Conservation (phyloP, 2,329 filamentous ascomycete genomes). For the Claviceps sp. region DNA sequence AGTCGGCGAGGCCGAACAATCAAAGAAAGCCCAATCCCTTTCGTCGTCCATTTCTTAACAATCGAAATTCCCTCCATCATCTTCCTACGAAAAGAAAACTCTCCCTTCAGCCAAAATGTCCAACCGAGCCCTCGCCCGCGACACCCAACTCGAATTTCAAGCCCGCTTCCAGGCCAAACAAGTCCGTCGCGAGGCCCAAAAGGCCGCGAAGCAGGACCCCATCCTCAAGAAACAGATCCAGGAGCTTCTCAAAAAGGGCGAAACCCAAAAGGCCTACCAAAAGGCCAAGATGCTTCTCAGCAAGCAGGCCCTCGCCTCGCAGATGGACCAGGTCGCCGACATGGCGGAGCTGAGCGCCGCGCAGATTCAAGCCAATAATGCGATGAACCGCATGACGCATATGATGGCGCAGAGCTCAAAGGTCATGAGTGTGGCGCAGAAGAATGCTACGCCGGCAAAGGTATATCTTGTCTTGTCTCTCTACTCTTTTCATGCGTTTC, state of each 20-base stretch:
- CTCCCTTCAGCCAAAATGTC: conserved; percentile 29
- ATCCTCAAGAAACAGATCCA: conserved; percentile 50
- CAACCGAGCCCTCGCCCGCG: conserved; percentile 43
- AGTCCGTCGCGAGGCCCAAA: conserved; percentile 45
- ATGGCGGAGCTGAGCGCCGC: conserved; percentile 47
- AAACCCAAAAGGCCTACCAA: conserved; percentile 49
- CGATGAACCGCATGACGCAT: conserved; percentile 51
- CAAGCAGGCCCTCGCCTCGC: conserved; percentile 47
- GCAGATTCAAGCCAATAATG: conserved; percentile 51
- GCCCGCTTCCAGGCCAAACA: conserved; percentile 51
- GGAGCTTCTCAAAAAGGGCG: conserved; percentile 47
- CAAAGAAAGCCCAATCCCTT: background rate
- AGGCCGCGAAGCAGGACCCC: conserved; percentile 47
- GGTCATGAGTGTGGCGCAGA: conserved; percentile 45
- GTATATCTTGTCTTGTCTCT: conserved; percentile 15
- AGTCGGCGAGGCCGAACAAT: conserved; percentile 1
- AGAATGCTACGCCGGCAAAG: conserved; percentile 44
- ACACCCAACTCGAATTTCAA: conserved; percentile 51
- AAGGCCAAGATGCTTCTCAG: conserved; percentile 50
- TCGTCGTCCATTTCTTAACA: too few species aligned
- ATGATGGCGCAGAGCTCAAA: conserved; percentile 48
- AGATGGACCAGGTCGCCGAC: conserved; percentile 52
- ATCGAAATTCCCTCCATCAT: too few species aligned
- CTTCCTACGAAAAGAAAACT: too few species aligned
- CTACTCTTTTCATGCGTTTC: background rate